Base-by-base conservation (phyloP, 352 stramenopile species). In the Halophytophthora batemanensis region DNA sequence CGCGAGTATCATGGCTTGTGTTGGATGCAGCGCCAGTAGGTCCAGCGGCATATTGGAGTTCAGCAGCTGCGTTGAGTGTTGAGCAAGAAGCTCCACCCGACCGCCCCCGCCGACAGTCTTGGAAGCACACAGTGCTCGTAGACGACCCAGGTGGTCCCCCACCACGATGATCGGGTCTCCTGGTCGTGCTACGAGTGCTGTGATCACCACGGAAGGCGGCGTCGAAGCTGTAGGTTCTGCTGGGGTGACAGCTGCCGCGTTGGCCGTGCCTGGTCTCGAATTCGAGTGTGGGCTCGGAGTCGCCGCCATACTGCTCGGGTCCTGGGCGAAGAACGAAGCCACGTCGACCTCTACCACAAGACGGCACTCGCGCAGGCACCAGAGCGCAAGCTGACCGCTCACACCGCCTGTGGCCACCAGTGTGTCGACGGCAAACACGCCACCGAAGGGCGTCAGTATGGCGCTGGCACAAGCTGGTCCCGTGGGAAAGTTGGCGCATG, bases 91-190 rank as follows among this genome's bases (percentile, higher is more conserved):
- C 41, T 93, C 78, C 8, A 89, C 42, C 11, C 63, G 54, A 4
- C 71, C 66, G 15, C 44, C 67, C 25, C 68, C 64, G 0, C 71
- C 70, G 15, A 86, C 65, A 22, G 76, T 18, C 44, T 86, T 89
- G 23, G 73, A 46, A 2, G 78, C 59, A 22, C 77, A 85, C 0
- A 90, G 34, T 1, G 64, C 72, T n/a, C 82, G 75, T 17, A 93
- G 45, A 7, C 71, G 73, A 29, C 82, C 82, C 2, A 35, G 60
- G n/a, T 73, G 56, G 40, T 93, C 82, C 5, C 79, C 82, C 0
- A 87, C 42, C 14, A 89, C 59, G 8, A 90, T 55, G 10, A 93
- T 23, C 1, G 82, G 82, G 34, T 93, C 82, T 1, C 61, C 63
- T 21, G 64, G 23, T 4, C 71, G 71, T 2, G 73, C 64, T 7